Percentiles rank a stretch among this genome's conserved stretches.
These are phyloP conservation scores for Kappamyces sp. DNA, from an alignment of 192 early-diverging fungal species.

Conservation along the genomic window DNA sequence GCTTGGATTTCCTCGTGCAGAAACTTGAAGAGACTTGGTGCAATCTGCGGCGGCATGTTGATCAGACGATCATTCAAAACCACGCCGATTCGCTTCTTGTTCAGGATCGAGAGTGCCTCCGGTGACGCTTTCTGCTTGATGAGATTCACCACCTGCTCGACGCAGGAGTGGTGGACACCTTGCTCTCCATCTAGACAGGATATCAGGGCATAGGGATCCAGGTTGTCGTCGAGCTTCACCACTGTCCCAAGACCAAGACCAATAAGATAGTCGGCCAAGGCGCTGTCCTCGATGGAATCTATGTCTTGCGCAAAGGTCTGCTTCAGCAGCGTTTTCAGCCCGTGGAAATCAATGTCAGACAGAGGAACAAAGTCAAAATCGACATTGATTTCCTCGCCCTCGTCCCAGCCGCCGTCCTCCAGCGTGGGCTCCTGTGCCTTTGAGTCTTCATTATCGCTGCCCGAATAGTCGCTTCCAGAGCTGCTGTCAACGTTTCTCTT, in stretches of 20 bases:
- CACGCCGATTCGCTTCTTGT: conserved; percentile 46
- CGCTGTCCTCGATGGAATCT: conserved; percentile 65
- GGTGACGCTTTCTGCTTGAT: conserved; percentile 48
- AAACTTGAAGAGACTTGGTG: conserved; percentile 88
- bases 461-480: no score
- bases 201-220: conserved; percentile 82
- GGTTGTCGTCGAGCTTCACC: conserved; percentile 75
- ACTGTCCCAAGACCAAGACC: conserved; percentile 74
- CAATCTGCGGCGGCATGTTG: conserved; percentile 93
- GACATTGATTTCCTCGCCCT: conserved; percentile 54
- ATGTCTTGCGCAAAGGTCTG: conserved; percentile 77
- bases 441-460: no score
- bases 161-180: not conserved
- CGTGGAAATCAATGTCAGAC: conserved; percentile 82
- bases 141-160: conserved; percentile 44
- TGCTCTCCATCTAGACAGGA: conserved; percentile 41
- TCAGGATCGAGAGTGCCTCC: conserved; percentile 16
- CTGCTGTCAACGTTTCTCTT: no score
- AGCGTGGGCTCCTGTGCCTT: conserved; percentile 14
- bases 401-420: conserved; percentile 22
- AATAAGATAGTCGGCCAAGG: conserved; percentile 77
- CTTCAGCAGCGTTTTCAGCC: conserved; percentile 77
- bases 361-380: conserved; percentile 96
- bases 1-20: conserved; percentile 73
- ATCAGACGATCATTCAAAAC: conserved; percentile 84